These are phyloP conservation scores for Rubia peregrina DNA, from an alignment of 305 asterid genomes.

Conservation along the genomic window DNA sequence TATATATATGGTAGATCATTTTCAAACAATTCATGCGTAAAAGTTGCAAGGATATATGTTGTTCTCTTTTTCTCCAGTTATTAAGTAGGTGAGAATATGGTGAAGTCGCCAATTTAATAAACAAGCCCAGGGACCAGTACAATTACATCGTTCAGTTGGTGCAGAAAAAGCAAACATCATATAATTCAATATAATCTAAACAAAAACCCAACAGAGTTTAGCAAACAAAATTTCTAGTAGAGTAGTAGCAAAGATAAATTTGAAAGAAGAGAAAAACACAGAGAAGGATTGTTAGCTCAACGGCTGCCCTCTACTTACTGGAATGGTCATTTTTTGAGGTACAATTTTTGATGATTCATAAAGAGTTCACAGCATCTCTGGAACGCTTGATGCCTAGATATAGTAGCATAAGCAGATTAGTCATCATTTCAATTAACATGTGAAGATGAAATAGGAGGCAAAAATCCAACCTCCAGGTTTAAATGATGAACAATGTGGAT, in stretches of 20 bases:
- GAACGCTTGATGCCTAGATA: slow-evolving; percentile 82
- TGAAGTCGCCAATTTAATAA: no score
- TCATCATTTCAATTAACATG: background rate
- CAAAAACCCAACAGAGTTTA: background rate
- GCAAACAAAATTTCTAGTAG: background rate
- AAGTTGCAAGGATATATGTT: background rate
- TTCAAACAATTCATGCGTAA: no score
- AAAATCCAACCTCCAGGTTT: slow-evolving; percentile 53
- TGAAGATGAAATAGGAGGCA: background rate
- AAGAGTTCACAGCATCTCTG: slow-evolving; percentile 87
- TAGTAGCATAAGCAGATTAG: slow-evolving; percentile 2
- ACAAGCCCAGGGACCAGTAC: background rate
- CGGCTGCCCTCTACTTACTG: slow-evolving; percentile 38
- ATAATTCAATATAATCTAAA: background rate
- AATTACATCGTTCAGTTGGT: background rate
- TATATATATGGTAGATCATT: no score
- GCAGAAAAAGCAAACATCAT: background rate
- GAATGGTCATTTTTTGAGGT: slow-evolving; percentile 82
- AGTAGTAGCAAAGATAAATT: background rate
- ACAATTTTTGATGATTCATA: slow-evolving; percentile 80
- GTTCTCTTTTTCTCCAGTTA: no score
- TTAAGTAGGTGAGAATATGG: no score
- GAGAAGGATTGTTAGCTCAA: no score
- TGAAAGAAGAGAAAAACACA: background rate
- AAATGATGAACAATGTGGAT: slow-evolving; percentile 90